Percentiles rank a stretch among this genome's conserved stretches.
Evolutionary conservation across 352 stramenopile species (phyloP).

Genomic region (Phytophthora colocasiae): DNA sequence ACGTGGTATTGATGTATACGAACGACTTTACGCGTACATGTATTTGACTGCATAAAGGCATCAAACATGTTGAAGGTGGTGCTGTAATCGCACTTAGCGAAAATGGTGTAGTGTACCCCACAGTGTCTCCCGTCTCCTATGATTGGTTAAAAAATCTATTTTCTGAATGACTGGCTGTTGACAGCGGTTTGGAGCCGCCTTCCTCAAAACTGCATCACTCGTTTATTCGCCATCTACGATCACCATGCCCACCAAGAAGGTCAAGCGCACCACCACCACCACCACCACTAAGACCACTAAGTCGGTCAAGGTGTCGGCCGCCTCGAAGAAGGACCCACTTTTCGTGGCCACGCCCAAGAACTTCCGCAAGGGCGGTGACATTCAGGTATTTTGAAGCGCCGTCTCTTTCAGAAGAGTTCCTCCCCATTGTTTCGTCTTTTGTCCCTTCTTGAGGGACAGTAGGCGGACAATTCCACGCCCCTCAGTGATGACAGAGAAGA

Average conservation of each 20-base stretch:
- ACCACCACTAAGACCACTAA: slow-evolving; percentile 67
- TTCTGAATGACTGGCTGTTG: slow-evolving; percentile 43
- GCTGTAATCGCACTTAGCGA: not conserved
- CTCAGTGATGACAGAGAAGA: slow-evolving; percentile 20
- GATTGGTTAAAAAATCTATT: slow-evolving; percentile 26
- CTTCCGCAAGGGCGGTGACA: slow-evolving; percentile 96
- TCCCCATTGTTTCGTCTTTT: slow-evolving; percentile 18
- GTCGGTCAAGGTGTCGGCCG: slow-evolving; percentile 72
- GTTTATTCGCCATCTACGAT: slow-evolving; percentile 90
- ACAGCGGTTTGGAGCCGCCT: not conserved
- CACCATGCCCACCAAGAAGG: slow-evolving; percentile 89
- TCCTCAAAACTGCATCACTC: slow-evolving; percentile 36
- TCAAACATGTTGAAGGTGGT: not conserved
- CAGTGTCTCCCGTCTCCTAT: not conserved
- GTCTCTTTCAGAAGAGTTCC: slow-evolving; percentile 14
- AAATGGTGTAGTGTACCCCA: not conserved
- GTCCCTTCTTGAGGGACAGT: not conserved
- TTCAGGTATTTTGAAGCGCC: slow-evolving; percentile 89
- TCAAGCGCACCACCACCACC: slow-evolving; percentile 81
- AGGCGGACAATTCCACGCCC: slow-evolving; percentile 33
- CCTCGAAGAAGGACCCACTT: slow-evolving; percentile 92
- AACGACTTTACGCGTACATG: slow-evolving; percentile 45
- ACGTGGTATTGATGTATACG: slow-evolving; percentile 59
- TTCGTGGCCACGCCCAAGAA: slow-evolving; percentile 95
- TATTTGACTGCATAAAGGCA: slow-evolving; percentile 28